Percentiles rank a stretch among this genome's conserved stretches.
Evolutionary conservation across 768 basidiomycete species (phyloP).

Genomic region (Tricholoma bakamatsutake): DNA sequence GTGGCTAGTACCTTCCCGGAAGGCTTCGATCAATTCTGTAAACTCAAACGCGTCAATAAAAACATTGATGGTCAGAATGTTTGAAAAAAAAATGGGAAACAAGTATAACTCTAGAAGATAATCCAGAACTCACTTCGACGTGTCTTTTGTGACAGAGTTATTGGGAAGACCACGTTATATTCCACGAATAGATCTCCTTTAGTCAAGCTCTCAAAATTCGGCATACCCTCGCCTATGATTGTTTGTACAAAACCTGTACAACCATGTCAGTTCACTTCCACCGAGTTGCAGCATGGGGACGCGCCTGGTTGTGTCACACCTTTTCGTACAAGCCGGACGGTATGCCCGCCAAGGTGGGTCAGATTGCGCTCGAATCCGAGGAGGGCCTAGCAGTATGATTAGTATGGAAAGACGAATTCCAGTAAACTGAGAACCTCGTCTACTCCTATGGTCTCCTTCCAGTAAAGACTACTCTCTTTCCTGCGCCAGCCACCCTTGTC

Average conservation of each 20-base stretch:
- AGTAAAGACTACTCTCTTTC: constrained; percentile 88
- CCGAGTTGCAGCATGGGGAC: constrained; percentile 9
- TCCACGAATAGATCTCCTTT: constrained; percentile 88
- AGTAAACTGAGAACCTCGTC: constrained; percentile 63
- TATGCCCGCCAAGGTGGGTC: constrained; percentile 87
- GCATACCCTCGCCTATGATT: constrained; percentile 88
- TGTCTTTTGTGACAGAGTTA: constrained; percentile 58
- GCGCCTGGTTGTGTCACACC: constrained; percentile 90
- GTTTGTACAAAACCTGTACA: constrained; percentile 76
- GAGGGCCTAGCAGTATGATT: constrained; percentile 57
- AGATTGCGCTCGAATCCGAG: constrained; percentile 92
- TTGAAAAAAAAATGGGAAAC: neutral
- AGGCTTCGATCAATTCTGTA: constrained; percentile 22
- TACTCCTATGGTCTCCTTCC: constrained; percentile 85
- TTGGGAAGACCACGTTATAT: constrained; percentile 88
- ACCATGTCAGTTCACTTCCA: neutral
- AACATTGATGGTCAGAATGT: constrained; percentile 1
- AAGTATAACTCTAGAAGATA: neutral
- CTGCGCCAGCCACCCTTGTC: constrained; percentile 79
- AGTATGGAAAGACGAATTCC: neutral
- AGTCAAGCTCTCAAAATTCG: constrained; percentile 49
- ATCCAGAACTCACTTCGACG: constrained; percentile 61
- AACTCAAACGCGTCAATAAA: constrained; percentile 5
- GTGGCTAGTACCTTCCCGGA: constrained; percentile 15
- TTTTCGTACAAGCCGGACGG: constrained; percentile 59